phyloP scores from a whole-genome alignment of 2,329 filamentous ascomycete genomes.

The Sclerotiophoma versabilis region DNA sequence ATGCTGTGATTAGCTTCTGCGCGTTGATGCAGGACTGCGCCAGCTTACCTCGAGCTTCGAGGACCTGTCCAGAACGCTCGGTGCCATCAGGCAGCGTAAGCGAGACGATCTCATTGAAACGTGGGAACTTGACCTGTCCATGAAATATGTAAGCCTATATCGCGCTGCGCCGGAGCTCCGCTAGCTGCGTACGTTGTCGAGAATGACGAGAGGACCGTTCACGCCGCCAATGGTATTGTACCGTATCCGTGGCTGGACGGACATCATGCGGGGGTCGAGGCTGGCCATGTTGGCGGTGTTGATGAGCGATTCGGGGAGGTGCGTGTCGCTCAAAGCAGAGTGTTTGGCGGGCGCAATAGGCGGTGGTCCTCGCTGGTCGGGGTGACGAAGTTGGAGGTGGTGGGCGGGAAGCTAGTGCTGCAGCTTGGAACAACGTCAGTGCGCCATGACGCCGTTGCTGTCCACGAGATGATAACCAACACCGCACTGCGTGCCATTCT shows the following conservation, averaged over 20 bases:
- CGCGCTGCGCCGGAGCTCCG: conserved; percentile 2
- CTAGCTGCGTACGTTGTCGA: conserved; percentile 79
- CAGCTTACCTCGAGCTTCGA: conserved; percentile 89
- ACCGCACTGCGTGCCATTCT: neutral
- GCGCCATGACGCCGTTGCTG: conserved; percentile 16
- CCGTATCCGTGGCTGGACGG: conserved; percentile 74
- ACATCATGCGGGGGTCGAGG: conserved; percentile 60
- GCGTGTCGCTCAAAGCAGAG: conserved; percentile 27
- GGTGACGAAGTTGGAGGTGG: conserved; percentile 32
- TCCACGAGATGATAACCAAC: neutral
- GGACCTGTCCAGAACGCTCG: conserved; percentile 90
- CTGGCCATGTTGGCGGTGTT: conserved; percentile 45
- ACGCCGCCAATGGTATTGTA: conserved; percentile 99
- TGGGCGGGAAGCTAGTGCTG: conserved; percentile 29
- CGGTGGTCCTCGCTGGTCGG: conserved; percentile 28
- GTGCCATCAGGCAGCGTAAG: conserved; percentile 95
- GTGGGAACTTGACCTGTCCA: conserved; percentile 89
- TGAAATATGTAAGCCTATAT: conserved; percentile 30
- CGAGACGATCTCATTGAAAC: conserved; percentile 97
- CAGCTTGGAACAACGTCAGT: conserved; percentile 10
- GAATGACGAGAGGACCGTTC: conserved; percentile 96
- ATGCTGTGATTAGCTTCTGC: conserved; percentile 24
- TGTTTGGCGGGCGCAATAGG: conserved; percentile 18
- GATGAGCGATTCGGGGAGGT: conserved; percentile 26
- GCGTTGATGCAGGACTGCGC: neutral